Conservation (phyloP, 306 rosid species). For the Adenanthera pavonina region DNA sequence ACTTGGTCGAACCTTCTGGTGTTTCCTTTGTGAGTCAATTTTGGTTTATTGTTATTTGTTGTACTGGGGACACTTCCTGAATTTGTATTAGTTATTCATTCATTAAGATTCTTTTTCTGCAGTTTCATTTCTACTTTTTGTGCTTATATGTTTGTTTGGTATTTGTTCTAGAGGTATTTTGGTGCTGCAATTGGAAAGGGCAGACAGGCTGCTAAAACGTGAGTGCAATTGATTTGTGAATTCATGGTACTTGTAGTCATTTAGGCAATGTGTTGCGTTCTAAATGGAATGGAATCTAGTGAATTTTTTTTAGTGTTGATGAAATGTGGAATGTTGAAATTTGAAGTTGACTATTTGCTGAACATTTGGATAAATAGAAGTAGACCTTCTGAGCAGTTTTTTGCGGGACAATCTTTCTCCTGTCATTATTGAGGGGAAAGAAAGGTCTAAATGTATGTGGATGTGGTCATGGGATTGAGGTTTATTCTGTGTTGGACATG, state of each 20-base stretch:
- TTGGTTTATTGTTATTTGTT: constrained; percentile 7
- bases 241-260: background rate
- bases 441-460: background rate
- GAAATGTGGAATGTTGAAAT: constrained; percentile 4
- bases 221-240: too few species aligned
- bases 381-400: background rate
- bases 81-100: constrained; percentile 4
- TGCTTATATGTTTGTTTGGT: too few species aligned
- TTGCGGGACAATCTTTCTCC: background rate
- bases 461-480: background rate
- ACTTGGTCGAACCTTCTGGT: constrained; percentile 97
- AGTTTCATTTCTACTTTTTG: too few species aligned
- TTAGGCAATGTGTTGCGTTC: background rate
- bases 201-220: constrained; percentile 71
- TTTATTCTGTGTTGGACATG: too few species aligned
- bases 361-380: background rate
- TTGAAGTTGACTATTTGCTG: constrained; percentile 25
- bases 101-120: too few species aligned
- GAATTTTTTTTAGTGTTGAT: background rate
- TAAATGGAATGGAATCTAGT: background rate
- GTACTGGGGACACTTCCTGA: background rate
- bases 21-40: constrained; percentile 75
- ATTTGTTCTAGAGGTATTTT: constrained; percentile 69
- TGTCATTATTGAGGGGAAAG: background rate
- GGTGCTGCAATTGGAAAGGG: constrained; percentile 99